phyloP scores from a whole-genome alignment of 176 grass and related monocot species.

The Aechmea fasciata region DNA sequence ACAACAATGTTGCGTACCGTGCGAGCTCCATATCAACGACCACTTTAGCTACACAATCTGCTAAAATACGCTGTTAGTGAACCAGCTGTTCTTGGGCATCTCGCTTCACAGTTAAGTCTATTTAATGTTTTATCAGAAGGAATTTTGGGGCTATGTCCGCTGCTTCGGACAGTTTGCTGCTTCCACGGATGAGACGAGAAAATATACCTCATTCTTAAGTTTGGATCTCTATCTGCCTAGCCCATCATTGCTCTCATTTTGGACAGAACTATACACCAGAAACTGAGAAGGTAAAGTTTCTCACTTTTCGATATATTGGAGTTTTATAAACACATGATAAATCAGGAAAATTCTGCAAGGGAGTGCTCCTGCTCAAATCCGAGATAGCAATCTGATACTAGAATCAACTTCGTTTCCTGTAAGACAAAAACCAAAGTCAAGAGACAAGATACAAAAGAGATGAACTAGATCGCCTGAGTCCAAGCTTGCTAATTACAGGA shows the following conservation, averaged over 20 bases:
- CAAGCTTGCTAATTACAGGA: not conserved
- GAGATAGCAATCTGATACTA: conserved; percentile 91
- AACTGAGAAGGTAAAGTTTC: not conserved
- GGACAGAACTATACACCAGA: not conserved
- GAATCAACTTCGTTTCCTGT: conserved; percentile 77
- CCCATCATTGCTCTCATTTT: not conserved
- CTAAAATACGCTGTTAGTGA: too few relatives aligned
- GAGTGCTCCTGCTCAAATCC: conserved; percentile 64
- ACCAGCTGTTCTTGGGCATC: too few relatives aligned
- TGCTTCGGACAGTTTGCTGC: too few relatives aligned
- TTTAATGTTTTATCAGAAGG: too few relatives aligned
- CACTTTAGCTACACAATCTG: too few relatives aligned
- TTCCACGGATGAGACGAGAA: not conserved
- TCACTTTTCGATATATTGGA: not conserved
- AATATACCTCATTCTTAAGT: not conserved
- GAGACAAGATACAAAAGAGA: not conserved
- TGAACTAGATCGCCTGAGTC: not conserved
- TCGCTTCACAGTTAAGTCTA: too few relatives aligned
- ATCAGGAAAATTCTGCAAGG: conserved; percentile 27
- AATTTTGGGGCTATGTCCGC: too few relatives aligned
- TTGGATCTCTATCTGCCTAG: not conserved
- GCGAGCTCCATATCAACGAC: too few relatives aligned
- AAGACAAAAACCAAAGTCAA: conserved; percentile 8
- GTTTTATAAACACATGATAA: not conserved
- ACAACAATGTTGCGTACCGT: too few relatives aligned